Conservation (phyloP, 2,329 filamentous ascomycete genomes). For the Waltergamsia citrina region DNA sequence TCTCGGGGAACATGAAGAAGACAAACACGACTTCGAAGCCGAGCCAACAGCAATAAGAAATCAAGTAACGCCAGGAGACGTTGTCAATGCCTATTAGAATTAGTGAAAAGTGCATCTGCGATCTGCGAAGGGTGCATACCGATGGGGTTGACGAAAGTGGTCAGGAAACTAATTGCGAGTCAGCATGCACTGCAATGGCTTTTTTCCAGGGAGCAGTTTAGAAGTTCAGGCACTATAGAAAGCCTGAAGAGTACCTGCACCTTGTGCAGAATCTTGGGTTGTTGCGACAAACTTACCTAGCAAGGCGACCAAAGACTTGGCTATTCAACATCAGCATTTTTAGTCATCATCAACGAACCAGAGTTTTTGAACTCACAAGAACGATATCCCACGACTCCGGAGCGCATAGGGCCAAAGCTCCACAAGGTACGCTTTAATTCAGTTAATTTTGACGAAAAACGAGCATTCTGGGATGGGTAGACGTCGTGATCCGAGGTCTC, state of each 20-base stretch:
- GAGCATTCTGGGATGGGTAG: not conserved
- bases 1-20: constrained; percentile 73
- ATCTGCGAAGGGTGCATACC: too few species aligned
- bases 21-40: constrained; percentile 35
- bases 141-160: constrained; percentile 13
- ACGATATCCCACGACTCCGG: constrained; percentile 41
- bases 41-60: constrained; percentile 14
- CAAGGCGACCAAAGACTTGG: constrained; percentile 29
- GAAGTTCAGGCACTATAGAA: not conserved
- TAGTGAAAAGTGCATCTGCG: too few species aligned
- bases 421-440: constrained; percentile 34
- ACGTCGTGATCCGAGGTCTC: too few species aligned
- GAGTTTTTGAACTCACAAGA: constrained; percentile 20
- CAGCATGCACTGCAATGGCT: too few species aligned
- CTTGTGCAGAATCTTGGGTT: too few species aligned
- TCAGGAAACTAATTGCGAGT: constrained; percentile 9
- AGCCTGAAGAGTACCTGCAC: too few species aligned
- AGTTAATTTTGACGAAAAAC: too few species aligned
- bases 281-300: constrained; percentile 4
- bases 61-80: constrained; percentile 11
- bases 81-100: too few species aligned
- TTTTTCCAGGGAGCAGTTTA: not conserved
- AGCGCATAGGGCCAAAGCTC: constrained; percentile 47
- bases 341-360: not conserved
- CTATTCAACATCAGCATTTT: not conserved